A percentile compares a stretch with the other conserved stretches of the same genome.
phyloP scores from a whole-genome alignment of 1,284 basidiomycete species.

The Pyrrhoderma noxium region DNA sequence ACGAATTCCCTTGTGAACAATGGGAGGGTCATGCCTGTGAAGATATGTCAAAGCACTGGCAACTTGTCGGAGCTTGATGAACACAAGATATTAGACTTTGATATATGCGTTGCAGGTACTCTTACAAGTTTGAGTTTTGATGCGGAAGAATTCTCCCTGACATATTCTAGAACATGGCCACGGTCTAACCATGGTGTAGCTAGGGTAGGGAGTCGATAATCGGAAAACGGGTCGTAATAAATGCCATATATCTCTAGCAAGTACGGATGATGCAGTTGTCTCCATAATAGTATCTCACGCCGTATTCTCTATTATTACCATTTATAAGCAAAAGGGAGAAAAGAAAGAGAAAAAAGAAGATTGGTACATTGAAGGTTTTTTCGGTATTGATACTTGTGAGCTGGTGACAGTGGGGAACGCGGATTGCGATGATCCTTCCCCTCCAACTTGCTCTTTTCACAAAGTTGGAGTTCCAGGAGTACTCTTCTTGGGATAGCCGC shows the following conservation, averaged over 20 bases:
- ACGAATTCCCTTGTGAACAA: constrained; percentile 11
- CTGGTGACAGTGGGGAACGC: no score
- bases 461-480: no score
- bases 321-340: not conserved
- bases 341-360: no score
- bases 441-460: no score
- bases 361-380: no score
- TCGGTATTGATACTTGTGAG: no score
- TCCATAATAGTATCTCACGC: constrained; percentile 11
- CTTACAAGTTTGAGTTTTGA: constrained; percentile 2
- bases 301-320: not conserved
- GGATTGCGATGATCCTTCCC: no score
- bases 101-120: not conserved
- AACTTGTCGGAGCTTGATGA: constrained; percentile 9
- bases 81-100: not conserved
- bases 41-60: constrained; percentile 7
- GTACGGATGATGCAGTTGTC: constrained; percentile 1
- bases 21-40: constrained; percentile 11
- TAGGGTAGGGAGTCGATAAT: not conserved
- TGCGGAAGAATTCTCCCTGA: not conserved
- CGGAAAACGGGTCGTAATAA: not conserved
- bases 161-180: constrained; percentile 4
- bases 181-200: constrained; percentile 10
- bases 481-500: no score
- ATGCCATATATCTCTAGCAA: constrained; percentile 4